Conservation (phyloP, 176 grass and related monocot species). For the Zoysia japonica region DNA sequence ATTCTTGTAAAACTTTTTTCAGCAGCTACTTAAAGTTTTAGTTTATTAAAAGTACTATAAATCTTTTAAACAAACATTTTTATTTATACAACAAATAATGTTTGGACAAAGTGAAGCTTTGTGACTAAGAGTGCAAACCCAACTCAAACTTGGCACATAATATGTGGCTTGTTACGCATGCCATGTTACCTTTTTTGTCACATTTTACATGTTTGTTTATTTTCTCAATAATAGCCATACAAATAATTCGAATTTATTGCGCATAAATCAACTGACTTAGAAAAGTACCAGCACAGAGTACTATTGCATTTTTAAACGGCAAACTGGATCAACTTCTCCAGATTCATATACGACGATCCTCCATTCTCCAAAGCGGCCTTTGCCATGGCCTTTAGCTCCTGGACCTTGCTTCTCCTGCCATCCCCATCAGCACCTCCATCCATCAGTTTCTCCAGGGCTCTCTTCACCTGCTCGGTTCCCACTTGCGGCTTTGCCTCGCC, state of each 20-base stretch:
- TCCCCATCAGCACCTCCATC: slow-evolving; percentile 37
- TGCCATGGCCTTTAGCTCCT: slow-evolving; percentile 6
- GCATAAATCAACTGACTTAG: background rate
- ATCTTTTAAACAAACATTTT: too few species aligned
- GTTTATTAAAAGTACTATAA: too few species aligned
- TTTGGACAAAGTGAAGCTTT: too few species aligned
- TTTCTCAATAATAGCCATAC: too few species aligned
- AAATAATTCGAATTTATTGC: background rate
- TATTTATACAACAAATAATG: too few species aligned
- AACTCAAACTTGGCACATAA: too few species aligned
- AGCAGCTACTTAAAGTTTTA: too few species aligned
- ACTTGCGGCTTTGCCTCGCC: slow-evolving; percentile 1
- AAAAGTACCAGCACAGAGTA: background rate
- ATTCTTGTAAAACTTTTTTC: too few species aligned
- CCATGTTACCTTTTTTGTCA: too few species aligned
- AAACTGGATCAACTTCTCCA: slow-evolving; percentile 31
- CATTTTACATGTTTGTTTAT: too few species aligned
- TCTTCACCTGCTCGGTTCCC: slow-evolving; percentile 39
- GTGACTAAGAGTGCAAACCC: too few species aligned
- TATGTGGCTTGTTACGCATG: too few species aligned
- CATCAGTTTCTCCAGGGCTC: slow-evolving; percentile 41
- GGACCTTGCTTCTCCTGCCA: slow-evolving; percentile 13
- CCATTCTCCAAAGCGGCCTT: slow-evolving; percentile 24
- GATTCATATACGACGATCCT: slow-evolving; percentile 40
- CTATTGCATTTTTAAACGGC: slow-evolving; percentile 10